Conservation (phyloP, 306 rosid genomes). For the Corylus heterophylla region DNA sequence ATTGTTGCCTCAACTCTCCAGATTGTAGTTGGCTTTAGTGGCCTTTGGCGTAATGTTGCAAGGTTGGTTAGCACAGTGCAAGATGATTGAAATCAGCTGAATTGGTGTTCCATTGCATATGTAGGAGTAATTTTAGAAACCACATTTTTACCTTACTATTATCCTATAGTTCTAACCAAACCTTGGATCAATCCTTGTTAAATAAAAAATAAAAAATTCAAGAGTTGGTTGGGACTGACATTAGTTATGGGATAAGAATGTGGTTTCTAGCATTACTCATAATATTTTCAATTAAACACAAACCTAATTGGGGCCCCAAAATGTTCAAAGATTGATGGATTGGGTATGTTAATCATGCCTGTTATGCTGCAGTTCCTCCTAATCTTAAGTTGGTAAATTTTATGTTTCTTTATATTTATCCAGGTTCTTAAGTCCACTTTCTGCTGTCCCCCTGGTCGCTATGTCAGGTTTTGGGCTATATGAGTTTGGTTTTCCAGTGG, state of each 20-base stretch:
- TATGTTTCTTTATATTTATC: slow-evolving; percentile 26
- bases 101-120: not conserved
- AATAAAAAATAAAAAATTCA: too few relatives aligned
- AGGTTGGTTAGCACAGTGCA: slow-evolving; percentile 48
- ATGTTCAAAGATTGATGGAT: not conserved
- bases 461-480: slow-evolving; percentile 88
- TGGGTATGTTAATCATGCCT: not conserved
- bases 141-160: too few relatives aligned
- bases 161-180: too few relatives aligned
- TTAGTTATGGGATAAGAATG: too few relatives aligned
- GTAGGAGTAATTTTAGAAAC: too few relatives aligned
- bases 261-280: not conserved
- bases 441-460: slow-evolving; percentile 89
- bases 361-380: slow-evolving; percentile 1
- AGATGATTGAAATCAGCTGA: not conserved
- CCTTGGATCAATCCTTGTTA: too few relatives aligned
- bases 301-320: not conserved
- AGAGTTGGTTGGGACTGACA: too few relatives aligned
- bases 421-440: slow-evolving; percentile 88
- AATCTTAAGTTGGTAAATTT: slow-evolving; percentile 18
- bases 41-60: slow-evolving; percentile 96
- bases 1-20: slow-evolving; percentile 96
- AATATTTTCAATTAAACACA: not conserved
- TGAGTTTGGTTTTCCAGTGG: slow-evolving; percentile 88
- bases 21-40: slow-evolving; percentile 97